Conservation (phyloP, 495 filamentous ascomycete species). For the Filosporella fistucella region DNA sequence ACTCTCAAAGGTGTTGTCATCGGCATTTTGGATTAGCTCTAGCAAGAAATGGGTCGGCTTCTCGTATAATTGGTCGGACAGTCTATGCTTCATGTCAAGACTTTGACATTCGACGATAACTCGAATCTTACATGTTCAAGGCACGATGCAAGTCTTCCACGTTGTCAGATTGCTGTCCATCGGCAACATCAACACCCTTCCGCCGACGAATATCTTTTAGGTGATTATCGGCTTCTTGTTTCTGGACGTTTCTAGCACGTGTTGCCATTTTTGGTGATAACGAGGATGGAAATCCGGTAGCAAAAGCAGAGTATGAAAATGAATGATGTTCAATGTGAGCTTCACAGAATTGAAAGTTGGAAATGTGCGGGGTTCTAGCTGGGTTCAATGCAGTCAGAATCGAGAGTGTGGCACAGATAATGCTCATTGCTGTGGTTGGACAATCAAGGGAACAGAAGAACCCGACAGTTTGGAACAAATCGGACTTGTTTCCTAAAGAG, state of each 20-base stretch:
- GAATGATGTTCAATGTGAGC: too few species aligned
- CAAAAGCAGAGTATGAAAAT: constrained; percentile 1
- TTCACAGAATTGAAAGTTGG: too few species aligned
- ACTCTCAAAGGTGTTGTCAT: constrained; percentile 2
- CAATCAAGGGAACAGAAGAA: too few species aligned
- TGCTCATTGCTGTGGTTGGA: too few species aligned
- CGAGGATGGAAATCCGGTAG: neutral
- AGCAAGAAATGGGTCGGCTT: constrained; percentile 20
- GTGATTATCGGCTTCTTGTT: constrained; percentile 10
- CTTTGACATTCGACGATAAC: too few species aligned
- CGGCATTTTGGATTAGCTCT: constrained; percentile 40
- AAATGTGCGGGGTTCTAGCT: too few species aligned
- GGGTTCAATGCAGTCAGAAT: too few species aligned
- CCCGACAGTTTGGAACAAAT: too few species aligned
- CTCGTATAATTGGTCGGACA: constrained; percentile 1
- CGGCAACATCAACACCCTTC: constrained; percentile 5
- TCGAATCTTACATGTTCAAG: constrained; percentile 8
- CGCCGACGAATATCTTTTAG: constrained; percentile 7
- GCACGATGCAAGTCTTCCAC: constrained; percentile 7
- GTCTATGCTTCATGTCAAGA: too few species aligned
- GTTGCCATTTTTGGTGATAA: constrained; percentile 9
- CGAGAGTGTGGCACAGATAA: too few species aligned
- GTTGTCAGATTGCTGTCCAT: constrained; percentile 7
- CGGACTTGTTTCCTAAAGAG: too few species aligned
- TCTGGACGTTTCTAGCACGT: neutral